Evolutionary conservation across 371 early-diverging fungal species (phyloP).

Genomic region (Mortierella sp.): DNA sequence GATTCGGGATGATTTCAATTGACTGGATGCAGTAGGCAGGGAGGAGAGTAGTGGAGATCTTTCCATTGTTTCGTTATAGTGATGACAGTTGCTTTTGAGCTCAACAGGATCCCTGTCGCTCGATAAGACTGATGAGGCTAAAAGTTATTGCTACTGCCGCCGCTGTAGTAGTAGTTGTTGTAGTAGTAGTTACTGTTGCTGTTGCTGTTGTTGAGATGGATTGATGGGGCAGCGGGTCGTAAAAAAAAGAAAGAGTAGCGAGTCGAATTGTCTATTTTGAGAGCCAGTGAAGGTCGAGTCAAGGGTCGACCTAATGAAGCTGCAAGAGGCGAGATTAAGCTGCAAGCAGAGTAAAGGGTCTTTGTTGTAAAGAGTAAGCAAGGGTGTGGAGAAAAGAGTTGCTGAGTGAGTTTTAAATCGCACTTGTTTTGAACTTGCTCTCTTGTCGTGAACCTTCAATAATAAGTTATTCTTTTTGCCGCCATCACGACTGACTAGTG

Average conservation of each 20-base stretch:
- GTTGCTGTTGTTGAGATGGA: constrained; percentile 32
- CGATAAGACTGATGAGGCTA: not conserved
- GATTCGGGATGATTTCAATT: constrained; percentile 44
- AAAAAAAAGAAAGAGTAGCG: not conserved
- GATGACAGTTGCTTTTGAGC: not conserved
- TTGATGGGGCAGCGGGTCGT: not conserved
- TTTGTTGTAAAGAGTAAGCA: not conserved
- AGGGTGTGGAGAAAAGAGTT: not conserved
- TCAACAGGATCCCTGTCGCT: constrained; percentile 2
- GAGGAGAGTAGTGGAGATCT: constrained; percentile 50
- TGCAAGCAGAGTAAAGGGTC: not conserved
- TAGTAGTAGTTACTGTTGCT: not conserved
- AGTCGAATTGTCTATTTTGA: not conserved
- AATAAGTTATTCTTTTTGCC: too few species aligned
- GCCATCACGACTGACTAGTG: too few species aligned
- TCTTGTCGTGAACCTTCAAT: too few species aligned
- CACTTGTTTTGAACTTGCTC: too few species aligned
- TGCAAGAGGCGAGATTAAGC: not conserved
- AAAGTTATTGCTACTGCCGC: too few species aligned
- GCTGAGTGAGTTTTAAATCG: too few species aligned
- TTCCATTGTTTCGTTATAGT: constrained; percentile 34
- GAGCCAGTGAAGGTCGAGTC: not conserved
- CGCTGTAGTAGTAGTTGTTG: not conserved
- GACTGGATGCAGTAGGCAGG: constrained; percentile 45
- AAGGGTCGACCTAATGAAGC: not conserved